phyloP scores from a whole-genome alignment of 23 red algal species.

The Cyanidiococcus yangmingshanensis region DNA sequence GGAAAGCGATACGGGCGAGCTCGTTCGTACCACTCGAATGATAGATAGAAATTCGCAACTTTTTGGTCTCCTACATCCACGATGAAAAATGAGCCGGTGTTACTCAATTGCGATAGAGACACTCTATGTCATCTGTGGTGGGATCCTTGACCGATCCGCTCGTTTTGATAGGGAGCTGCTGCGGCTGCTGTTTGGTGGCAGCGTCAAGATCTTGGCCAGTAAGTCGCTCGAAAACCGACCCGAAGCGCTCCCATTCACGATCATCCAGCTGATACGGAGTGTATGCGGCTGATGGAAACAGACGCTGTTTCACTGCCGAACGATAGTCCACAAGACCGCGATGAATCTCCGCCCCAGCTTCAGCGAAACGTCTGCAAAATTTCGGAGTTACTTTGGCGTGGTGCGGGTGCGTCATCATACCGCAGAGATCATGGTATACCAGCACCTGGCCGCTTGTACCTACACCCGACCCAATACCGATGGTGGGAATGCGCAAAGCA shows the following conservation, averaged over 20 bases:
- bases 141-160: no score
- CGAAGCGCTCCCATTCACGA: constrained; percentile 49
- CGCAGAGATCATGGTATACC: constrained; percentile 94
- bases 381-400: constrained; percentile 82
- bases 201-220: neutral
- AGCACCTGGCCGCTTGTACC: constrained; percentile 81
- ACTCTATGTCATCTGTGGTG: neutral
- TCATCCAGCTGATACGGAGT: constrained; percentile 67
- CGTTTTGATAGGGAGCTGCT: neutral
- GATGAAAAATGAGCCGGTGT: no score
- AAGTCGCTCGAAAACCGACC: neutral
- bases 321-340: constrained; percentile 56
- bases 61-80: no score
- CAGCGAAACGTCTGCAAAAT: constrained; percentile 74
- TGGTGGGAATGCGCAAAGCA: constrained; percentile 60
- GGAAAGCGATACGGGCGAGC: no score
- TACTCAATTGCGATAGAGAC: neutral
- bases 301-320: constrained; percentile 32
- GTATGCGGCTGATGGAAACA: constrained; percentile 51
- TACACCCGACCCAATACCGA: constrained; percentile 84
- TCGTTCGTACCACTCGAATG: no score
- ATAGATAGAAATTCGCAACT: no score
- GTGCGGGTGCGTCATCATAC: constrained; percentile 92
- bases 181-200: neutral
- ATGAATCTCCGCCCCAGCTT: constrained; percentile 44